Evolutionary conservation across 345 rosid genomes (phyloP).

Genomic region (Hirschfeldia incana): DNA sequence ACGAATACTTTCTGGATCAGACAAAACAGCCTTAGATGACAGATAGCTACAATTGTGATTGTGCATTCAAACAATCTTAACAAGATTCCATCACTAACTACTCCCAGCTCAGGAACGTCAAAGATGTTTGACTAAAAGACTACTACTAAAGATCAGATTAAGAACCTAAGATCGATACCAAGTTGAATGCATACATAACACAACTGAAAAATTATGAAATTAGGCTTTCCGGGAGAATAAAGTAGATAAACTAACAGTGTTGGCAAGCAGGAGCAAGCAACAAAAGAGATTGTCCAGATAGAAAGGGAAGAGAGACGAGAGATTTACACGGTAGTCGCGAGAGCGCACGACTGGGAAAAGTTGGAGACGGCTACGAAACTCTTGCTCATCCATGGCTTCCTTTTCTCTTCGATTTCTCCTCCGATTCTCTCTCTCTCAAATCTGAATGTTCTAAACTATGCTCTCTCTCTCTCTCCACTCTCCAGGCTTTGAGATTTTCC

Average conservation of each 20-base stretch:
- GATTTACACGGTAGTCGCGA: constrained; percentile 61
- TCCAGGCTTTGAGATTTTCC: background rate
- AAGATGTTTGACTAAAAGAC: too few species aligned
- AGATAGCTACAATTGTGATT: background rate
- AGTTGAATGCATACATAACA: constrained; percentile 1
- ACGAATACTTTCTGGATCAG: background rate
- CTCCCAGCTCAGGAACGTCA: background rate
- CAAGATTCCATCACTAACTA: background rate
- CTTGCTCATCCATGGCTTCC: constrained; percentile 67
- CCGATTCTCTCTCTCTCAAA: background rate
- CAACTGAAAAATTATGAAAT: background rate
- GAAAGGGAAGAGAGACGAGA: background rate
- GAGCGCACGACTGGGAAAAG: constrained; percentile 83
- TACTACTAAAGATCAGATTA: background rate
- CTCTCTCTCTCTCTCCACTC: background rate
- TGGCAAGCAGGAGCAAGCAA: background rate
- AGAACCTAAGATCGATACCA: background rate
- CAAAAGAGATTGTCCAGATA: background rate
- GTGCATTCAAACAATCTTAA: background rate
- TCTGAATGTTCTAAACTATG: constrained; percentile 10
- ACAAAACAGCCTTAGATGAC: background rate
- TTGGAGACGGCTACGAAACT: constrained; percentile 70
- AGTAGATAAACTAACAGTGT: background rate
- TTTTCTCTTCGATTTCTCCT: constrained; percentile 20
- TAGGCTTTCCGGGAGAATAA: background rate